Evolutionary conservation across 192 early-diverging fungal genomes (phyloP), one percentile per base, ranked within the genome.

Genomic region (Entomortierella chlamydospora): DNA sequence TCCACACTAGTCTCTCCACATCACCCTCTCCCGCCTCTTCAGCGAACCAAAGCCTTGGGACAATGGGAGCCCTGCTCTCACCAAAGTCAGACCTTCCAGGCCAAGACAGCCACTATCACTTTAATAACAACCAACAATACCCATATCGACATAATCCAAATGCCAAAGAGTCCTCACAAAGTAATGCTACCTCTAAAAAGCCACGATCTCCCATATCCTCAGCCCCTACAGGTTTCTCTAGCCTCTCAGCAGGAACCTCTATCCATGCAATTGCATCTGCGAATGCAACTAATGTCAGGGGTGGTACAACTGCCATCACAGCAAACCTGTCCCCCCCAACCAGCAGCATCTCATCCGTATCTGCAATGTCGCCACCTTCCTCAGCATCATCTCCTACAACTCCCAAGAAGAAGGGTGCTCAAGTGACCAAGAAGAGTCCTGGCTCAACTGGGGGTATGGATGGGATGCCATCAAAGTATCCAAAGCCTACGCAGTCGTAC

Each of bases 401-500:
- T 0, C 52, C 60, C 7, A 63, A 69, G 13, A 67, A 63, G 58
- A 63, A 74, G 58, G 30, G 55, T n/a, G n/a, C n/a, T n/a, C n/a
- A 6, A 18, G 49, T 43, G 18, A 50, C 29, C 22, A 66, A 77
- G 61, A 68, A 77, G 56, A 49, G 43, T 12, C 28, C 4, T 49
- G 9, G 30, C 30, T 6, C 30, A 25, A 23, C n/a, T n/a, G n/a
- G n/a, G n/a, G 51, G 52, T 7, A 42, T 47, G 51, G 66, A 77
- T 30, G 31, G 34, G 12, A 13, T 57, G 15, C 62, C 28, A 5
- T 57, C 67, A 15, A 79, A 79, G 37, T 50, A 22, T 30, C 42
- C 67, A 18, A 96, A 96, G 61, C 95, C 95, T 28, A 86, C 92
- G 7, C 87, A 92, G 59, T 91, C 93, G 25, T 97, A 97, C 65